Base-by-base conservation (phyloP, 106 monocot genomes). In the Gastrodia elata region DNA sequence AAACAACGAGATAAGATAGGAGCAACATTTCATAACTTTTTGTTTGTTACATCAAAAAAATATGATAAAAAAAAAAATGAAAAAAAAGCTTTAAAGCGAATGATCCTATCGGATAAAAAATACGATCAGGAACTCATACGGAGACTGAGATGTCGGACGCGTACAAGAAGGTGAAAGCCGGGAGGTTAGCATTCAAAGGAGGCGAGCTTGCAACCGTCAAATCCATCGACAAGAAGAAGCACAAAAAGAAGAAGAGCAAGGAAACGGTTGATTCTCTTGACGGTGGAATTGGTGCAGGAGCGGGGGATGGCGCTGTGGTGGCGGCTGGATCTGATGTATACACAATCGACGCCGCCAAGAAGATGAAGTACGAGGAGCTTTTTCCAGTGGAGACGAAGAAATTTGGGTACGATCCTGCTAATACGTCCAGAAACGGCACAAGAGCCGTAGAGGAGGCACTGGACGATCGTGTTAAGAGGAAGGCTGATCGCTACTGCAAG, bases 401-500 rank as follows among this genome's bases (percentile, higher is more conserved):
- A 83, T 97, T 90, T 64, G 84, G 92, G 3, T 97, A 97, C 58
- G 92, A 90, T 49, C 97, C 92, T 2, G 73, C 70, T 15, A 93
- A 97, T 68, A 85, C 80, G 82, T 64, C 84, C 40, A 75, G 79
- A 33, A 77, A 61, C 16, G 43, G 36, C 73, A 30, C 76, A 26
- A 76, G 84, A 64, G 73, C 82, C 39, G 85, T 89, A 5, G 98
- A 93, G 80, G 88, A 98, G 80, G 79, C 91, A 26, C 84, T 98
- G 14, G 91, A 98, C 42, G 93, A 98, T 68, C 86, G 98, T 24
- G 91, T 98, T 27, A 80, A 76, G 80, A 98, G 93, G 88, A 98
- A 93, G 88, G 93, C 91, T 55, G 98, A 98, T 65, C 88, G 93
- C 14, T 98, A 97, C 79, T 98, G 93, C 91, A 93, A 98, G 91